phyloP scores from a whole-genome alignment of 371 early-diverging fungal genomes.

The Batkoa obscura region DNA sequence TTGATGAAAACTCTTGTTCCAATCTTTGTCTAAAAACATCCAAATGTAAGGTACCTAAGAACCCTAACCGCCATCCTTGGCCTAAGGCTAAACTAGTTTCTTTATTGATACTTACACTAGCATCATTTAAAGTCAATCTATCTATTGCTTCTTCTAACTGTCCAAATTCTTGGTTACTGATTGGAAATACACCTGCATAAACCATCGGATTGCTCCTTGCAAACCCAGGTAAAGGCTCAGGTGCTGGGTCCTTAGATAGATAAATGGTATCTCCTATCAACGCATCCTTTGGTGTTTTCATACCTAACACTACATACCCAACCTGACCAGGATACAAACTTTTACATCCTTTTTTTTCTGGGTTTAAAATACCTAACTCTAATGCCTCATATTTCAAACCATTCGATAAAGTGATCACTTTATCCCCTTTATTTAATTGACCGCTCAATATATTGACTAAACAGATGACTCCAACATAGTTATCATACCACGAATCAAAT shows the following conservation, averaged over 20 bases:
- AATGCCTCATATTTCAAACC: slow-evolving; percentile 63
- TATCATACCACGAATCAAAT: slow-evolving; percentile 94
- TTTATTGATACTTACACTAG: slow-evolving; percentile 70
- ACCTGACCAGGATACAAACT: slow-evolving; percentile 67
- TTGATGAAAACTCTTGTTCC: slow-evolving; percentile 86
- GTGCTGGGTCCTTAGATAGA: slow-evolving; percentile 14
- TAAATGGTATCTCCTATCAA: slow-evolving; percentile 93
- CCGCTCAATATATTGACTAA: slow-evolving; percentile 81
- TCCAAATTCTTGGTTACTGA: slow-evolving; percentile 72
- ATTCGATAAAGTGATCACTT: slow-evolving; percentile 56
- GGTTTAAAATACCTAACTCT: slow-evolving; percentile 92
- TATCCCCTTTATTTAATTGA: slow-evolving; percentile 58
- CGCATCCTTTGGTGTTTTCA: slow-evolving; percentile 85
- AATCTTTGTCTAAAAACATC: slow-evolving; percentile 90
- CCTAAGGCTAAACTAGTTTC: slow-evolving; percentile 81
- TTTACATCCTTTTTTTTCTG: slow-evolving; percentile 54
- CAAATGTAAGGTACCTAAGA: slow-evolving; percentile 91
- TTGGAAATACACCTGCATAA: slow-evolving; percentile 86
- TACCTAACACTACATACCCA: slow-evolving; percentile 78
- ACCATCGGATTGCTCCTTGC: slow-evolving; percentile 85
- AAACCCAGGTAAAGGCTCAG: slow-evolving; percentile 73
- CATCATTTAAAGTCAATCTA: slow-evolving; percentile 84
- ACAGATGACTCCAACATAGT: slow-evolving; percentile 87
- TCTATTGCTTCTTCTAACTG: slow-evolving; percentile 77
- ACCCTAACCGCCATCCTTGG: slow-evolving; percentile 93